Base-by-base conservation (phyloP, 2,329 filamentous ascomycete genomes). In the Coniochaeta pulveracea region DNA sequence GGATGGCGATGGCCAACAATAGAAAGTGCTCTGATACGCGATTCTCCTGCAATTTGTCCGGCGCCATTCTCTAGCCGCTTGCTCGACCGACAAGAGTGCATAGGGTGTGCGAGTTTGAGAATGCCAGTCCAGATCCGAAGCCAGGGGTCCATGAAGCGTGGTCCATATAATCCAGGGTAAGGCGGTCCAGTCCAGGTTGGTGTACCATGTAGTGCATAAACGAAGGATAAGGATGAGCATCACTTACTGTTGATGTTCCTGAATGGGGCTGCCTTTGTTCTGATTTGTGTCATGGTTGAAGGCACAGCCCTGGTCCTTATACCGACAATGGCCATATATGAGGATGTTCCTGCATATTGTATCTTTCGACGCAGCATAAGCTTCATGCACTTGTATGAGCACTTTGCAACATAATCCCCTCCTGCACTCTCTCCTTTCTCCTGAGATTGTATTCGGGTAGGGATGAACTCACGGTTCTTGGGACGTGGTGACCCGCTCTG, bases 251-350 rank as follows among this genome's bases (percentile, higher is more conserved):
- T 48, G 28, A 14, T 21, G 28, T 14, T 31, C 28, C 18, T 66
- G 64, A 38, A 49, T 48, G 52, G 60, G 11, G 39, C 62, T 25
- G 5, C 22, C 22, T 10, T 33, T 33, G 42, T 64, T 61, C 57
- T 78, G 85, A 45, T 74, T 69, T 38, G 76, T 73, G 45, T 91
- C 84, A 59, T 94, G 86, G 51, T 86, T 91, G 61, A 93, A 94
- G 43, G 81, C 77, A 60, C 86, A 94, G 61, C 84, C 85, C 60
- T 84, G 80, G 52, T 93, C 85, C 62, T 93, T 84, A 58, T 86
- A 93, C 43, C 85, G 80, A 57, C 86, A 95, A 58, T 89, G 83
- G 36, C 86, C 86, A 56, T 93, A 94, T 48, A 95, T 93, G 40
- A 86, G 72, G 40, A 95, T 80, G 59, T 95, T 94, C 51, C 86